Base-by-base conservation (phyloP, 495 filamentous ascomycete species). In the Wilcoxina mikolae region DNA sequence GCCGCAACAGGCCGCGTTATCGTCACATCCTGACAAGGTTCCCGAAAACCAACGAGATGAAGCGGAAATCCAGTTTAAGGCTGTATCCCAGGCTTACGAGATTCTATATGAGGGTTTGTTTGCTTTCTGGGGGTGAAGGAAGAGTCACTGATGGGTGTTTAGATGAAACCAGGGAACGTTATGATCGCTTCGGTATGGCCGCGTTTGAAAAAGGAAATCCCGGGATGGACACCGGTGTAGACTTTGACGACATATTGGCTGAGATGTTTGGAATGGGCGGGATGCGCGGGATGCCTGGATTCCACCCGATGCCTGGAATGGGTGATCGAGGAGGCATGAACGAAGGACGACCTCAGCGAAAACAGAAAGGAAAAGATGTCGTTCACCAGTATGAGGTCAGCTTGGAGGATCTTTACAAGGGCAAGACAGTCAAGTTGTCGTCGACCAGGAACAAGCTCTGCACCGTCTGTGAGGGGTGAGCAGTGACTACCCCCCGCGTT, bases 11-110 rank as follows among this genome's bases (percentile, higher is more conserved):
- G 81, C 91, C 56, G 93, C 91, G 0, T 77, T 95, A 33, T 73
- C 81, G 61, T 83, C 82, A 63, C 91, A 98, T 65, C 91, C 91
- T 29, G 91, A 98, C 71, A 98, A 98, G 73, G 91, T 96, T 49
- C 75, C 88, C 59, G 85, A 93, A 70, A 77, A 80, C 24, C 81
- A 90, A 60, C 83, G 91, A 51, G 83, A 76, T 56, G 79, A 78
- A 50, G 87, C 91, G 29, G 90, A 95, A 62, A 74, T 82, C 61
- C 85, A 79, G 56, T 98, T 98, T 78, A 96, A 96, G 70, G 71
- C 78, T 45, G 79, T 94, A 41, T 86, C 83, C 47, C 82, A 91
- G 72, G 91, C 91, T 56, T 98, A 96, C 73, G 91, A 98, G 67
- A 95, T 96, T 65, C 85, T 98, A 44, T 82, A 82, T 69, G 89